These are phyloP conservation scores for Emergomyces africanus DNA, from an alignment of 2,329 filamentous ascomycete genomes.

Conservation along the genomic window DNA sequence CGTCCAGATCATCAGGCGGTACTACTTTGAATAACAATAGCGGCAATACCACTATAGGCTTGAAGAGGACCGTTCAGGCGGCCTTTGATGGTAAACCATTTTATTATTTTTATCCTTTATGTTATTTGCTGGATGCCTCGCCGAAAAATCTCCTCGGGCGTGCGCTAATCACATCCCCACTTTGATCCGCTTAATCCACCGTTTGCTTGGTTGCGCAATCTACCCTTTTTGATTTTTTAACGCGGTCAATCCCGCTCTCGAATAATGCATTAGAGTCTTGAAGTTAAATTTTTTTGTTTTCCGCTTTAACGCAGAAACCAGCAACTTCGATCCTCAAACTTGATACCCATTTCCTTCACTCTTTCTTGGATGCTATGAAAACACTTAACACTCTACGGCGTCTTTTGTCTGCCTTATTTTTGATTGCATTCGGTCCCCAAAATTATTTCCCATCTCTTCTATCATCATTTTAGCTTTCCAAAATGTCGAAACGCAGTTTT, in stretches of 20 bases:
- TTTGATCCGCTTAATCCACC: not conserved
- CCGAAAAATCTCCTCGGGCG: constrained; percentile 4
- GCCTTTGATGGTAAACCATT: constrained; percentile 33
- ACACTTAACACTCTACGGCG: not conserved
- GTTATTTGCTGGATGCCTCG: constrained; percentile 2
- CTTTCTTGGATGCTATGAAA: not conserved
- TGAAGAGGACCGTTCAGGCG: constrained; percentile 33
- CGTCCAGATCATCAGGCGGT: constrained; percentile 21
- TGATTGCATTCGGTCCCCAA: not conserved
- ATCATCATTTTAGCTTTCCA: not conserved
- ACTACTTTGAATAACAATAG: constrained; percentile 9
- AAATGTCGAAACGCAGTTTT: not conserved
- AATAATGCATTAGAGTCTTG: not conserved
- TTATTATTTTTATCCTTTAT: constrained; percentile 4
- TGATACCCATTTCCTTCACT: not conserved
- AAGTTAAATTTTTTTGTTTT: not conserved
- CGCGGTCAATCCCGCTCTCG: not conserved
- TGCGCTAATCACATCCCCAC: constrained; percentile 6
- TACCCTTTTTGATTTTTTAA: not conserved
- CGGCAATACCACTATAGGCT: constrained; percentile 16
- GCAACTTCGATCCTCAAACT: not conserved
- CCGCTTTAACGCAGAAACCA: not conserved
- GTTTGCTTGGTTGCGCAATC: not conserved
- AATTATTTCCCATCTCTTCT: not conserved
- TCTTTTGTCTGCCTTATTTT: not conserved